These are phyloP conservation scores for Lasiosphaeria miniovina DNA, from an alignment of 495 filamentous ascomycete species.

Conservation along the genomic window DNA sequence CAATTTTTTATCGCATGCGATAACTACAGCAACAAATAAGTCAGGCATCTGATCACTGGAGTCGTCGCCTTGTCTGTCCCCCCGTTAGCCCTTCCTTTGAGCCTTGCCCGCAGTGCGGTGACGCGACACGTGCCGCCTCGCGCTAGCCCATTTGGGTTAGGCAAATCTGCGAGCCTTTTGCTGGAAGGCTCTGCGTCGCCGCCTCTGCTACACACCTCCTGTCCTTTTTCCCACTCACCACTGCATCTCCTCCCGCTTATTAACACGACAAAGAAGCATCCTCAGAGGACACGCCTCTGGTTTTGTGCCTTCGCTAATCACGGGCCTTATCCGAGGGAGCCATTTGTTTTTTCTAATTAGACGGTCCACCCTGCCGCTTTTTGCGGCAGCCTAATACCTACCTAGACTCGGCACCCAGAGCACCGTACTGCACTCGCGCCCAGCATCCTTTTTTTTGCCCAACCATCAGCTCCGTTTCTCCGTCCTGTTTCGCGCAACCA, in stretches of 20 bases:
- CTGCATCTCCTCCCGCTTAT: conserved; percentile 6
- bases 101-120: conserved; percentile 5
- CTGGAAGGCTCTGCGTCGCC: conserved; percentile 36
- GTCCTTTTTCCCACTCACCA: conserved; percentile 24
- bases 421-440: conserved; percentile 7
- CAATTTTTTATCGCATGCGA: too few relatives aligned
- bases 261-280: conserved; percentile 8
- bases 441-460: conserved; percentile 4
- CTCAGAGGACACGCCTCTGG: conserved; percentile 21
- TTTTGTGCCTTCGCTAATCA: conserved; percentile 23
- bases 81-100: not conserved
- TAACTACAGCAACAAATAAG: too few relatives aligned
- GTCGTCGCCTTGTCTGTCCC: not conserved
- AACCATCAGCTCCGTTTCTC: conserved; percentile 8
- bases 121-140: conserved; percentile 26
- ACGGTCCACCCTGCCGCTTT: not conserved
- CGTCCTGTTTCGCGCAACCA: conserved; percentile 12
- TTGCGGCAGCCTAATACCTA: conserved; percentile 21
- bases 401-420: not conserved
- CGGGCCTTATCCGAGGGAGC: conserved; percentile 19
- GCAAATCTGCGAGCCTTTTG: conserved; percentile 17
- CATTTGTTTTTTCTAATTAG: conserved; percentile 20
- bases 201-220: conserved; percentile 17
- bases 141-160: conserved; percentile 21
- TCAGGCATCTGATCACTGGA: too few relatives aligned